Percentiles rank a stretch among this genome's conserved stretches.
These are phyloP conservation scores for Pisolithus sp. DNA, from an alignment of 768 basidiomycete species.

Conservation along the genomic window DNA sequence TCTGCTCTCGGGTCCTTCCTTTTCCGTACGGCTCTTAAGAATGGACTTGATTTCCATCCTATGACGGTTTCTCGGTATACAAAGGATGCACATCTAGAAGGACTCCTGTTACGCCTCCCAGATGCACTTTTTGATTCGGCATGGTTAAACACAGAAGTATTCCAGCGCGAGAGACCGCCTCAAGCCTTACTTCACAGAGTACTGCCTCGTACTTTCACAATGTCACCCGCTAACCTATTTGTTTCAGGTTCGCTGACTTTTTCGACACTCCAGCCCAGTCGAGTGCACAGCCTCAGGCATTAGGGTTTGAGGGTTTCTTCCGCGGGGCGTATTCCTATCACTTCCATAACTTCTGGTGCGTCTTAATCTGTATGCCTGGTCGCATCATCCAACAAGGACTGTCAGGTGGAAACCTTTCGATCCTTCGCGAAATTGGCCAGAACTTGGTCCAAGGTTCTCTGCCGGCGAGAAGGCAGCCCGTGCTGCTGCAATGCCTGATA, in stretches of 20 bases:
- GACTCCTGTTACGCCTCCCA: constrained; percentile 78
- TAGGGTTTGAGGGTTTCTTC: constrained; percentile 96
- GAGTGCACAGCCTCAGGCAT: constrained; percentile 77
- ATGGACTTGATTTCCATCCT: constrained; percentile 93
- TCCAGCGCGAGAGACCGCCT: constrained; percentile 87
- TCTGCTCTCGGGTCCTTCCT: constrained; percentile 90
- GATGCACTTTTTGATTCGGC: constrained; percentile 97
- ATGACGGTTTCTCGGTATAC: constrained; percentile 91
- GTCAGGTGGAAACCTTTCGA: constrained; percentile 96
- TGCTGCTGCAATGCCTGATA: constrained; percentile 30
- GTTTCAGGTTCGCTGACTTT: constrained; percentile 74
- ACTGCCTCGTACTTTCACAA: constrained; percentile 5
- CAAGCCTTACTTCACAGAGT: constrained; percentile 93
- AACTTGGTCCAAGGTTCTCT: constrained; percentile 75
- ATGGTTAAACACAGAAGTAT: constrained; percentile 91
- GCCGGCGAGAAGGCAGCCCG: constrained; percentile 70
- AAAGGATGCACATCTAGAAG: constrained; percentile 82
- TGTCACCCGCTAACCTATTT: background rate
- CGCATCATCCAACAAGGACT: background rate
- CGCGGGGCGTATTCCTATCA: constrained; percentile 94
- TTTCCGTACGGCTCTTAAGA: constrained; percentile 91
- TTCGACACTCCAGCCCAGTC: constrained; percentile 72
- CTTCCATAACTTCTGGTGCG: constrained; percentile 90
- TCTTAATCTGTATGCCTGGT: constrained; percentile 1
- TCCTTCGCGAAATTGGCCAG: constrained; percentile 88